A percentile compares a stretch with the other conserved stretches of the same genome.
Evolutionary conservation across 192 early-diverging fungal species (phyloP).

Genomic region (Rhizophagus prolifer): DNA sequence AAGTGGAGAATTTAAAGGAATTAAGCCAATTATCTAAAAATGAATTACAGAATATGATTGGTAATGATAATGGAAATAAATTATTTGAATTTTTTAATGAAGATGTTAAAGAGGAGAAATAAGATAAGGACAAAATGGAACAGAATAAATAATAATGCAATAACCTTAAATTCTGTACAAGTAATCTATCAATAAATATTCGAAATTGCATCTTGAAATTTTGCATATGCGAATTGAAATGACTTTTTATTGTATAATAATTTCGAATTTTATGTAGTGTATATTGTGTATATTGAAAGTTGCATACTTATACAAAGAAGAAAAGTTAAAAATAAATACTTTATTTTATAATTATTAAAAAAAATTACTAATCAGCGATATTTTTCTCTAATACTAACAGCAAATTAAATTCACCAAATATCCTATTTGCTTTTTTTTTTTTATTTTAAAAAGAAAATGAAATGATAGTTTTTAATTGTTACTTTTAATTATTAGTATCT

Average conservation of each 20-base stretch:
- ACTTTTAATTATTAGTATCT: background rate
- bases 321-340: too few species aligned
- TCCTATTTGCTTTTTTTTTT: slow-evolving; percentile 21
- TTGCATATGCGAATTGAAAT: too few species aligned
- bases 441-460: background rate
- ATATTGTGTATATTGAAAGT: too few species aligned
- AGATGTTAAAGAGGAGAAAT: slow-evolving; percentile 35
- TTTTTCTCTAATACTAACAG: too few species aligned
- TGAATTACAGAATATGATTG: slow-evolving; percentile 24
- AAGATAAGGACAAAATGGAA: background rate
- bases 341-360: too few species aligned
- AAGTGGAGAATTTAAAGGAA: slow-evolving; percentile 62
- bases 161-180: too few species aligned
- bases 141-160: background rate
- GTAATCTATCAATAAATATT: slow-evolving; percentile 49
- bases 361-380: too few species aligned
- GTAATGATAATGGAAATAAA: slow-evolving; percentile 12
- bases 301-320: too few species aligned
- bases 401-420: too few species aligned
- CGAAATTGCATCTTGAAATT: slow-evolving; percentile 15
- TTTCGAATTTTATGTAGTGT: too few species aligned
- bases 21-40: slow-evolving; percentile 37
- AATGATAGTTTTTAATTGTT: background rate
- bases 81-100: slow-evolving; percentile 24
- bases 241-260: too few species aligned